Evolutionary conservation across 257 asterid genomes (phyloP).

Genomic region (Solanum bulbocastanum): DNA sequence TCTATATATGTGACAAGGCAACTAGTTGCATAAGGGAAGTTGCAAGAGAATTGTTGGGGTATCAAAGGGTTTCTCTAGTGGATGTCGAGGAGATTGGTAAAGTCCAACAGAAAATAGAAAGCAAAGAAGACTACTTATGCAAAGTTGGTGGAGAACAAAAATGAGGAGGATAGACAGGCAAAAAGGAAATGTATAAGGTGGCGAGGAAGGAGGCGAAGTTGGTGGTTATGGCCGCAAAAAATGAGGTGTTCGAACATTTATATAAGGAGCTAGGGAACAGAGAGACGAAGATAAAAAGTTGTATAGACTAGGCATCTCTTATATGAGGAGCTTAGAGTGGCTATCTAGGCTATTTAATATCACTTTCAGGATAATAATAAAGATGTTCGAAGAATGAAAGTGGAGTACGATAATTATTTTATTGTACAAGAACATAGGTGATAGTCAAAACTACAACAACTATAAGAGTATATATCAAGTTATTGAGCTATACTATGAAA

Average conservation of each 20-base stretch:
- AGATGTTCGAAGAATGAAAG: too few species aligned
- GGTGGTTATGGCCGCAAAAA: neutral
- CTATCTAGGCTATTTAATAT: too few species aligned
- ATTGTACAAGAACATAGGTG: too few species aligned
- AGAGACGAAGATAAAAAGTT: too few species aligned
- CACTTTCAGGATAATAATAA: too few species aligned
- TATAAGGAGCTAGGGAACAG: neutral
- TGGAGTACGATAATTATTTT: too few species aligned
- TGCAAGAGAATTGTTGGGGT: neutral
- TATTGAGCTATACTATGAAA: too few species aligned
- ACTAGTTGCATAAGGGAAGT: neutral
- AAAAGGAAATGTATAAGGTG: neutral
- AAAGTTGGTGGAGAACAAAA: neutral
- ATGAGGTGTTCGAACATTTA: too few species aligned
- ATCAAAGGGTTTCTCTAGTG: neutral
- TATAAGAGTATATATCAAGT: too few species aligned
- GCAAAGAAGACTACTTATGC: neutral
- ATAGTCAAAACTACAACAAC: too few species aligned
- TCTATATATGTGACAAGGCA: neutral
- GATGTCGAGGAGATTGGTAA: neutral
- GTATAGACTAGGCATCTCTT: too few species aligned
- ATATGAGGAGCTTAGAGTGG: too few species aligned
- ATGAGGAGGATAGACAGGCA: neutral
- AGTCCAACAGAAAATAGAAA: neutral
- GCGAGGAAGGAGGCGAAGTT: neutral